Evolutionary conservation across 148 eudicot species (phyloP), one percentile per base, ranked within the genome.

Genomic region (Dianthus caryophyllus): DNA sequence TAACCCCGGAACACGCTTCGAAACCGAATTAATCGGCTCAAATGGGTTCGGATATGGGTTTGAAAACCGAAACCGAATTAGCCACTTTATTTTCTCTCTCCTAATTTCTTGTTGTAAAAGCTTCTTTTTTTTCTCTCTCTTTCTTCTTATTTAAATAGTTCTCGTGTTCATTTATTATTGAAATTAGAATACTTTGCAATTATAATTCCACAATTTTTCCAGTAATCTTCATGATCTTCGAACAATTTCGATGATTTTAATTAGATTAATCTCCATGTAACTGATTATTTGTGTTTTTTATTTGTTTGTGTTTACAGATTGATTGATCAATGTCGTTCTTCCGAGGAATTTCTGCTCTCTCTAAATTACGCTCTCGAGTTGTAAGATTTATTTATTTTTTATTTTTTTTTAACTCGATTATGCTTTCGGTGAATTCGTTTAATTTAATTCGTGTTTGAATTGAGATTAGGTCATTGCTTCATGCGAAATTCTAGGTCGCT

Each of bases 341-440:
- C 71, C 68, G 86, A 75, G 76, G 88, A 54, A 77, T 86, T 71
- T 83, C 94, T 24, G 83, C 78, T 36, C 79, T 88, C 26, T 73
- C 86, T 0, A 93, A 87, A 85, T 89, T 93, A 4, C 94, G 96
- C 1, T 84, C 86, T 76, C 91, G 89, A 52, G 69, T 73, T 67
- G 97, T 89, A 83, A 85, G 94, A 51, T 70, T 53, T 14, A 41
- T 5, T 38, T 20, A 21, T 26, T 13, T 11, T 56, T 43, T 20
- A 33, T 25, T n/a, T 22, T 0, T 18, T 47, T 1, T 49, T 49
- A 14, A n/a, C 53, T 49, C 31, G 26, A 14, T 11, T 16, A 25
- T 17, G 22, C 22, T 13, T 0, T 41, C 39, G 30, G 5, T 72
- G 6, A 61, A n/a, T 46, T 38, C 2, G 3, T 33, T 33, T 33